Percentiles rank a stretch among this genome's conserved stretches.
Evolutionary conservation across 2,329 filamentous ascomycete species (phyloP).

Genomic region (Aspergillus spinulosporus): DNA sequence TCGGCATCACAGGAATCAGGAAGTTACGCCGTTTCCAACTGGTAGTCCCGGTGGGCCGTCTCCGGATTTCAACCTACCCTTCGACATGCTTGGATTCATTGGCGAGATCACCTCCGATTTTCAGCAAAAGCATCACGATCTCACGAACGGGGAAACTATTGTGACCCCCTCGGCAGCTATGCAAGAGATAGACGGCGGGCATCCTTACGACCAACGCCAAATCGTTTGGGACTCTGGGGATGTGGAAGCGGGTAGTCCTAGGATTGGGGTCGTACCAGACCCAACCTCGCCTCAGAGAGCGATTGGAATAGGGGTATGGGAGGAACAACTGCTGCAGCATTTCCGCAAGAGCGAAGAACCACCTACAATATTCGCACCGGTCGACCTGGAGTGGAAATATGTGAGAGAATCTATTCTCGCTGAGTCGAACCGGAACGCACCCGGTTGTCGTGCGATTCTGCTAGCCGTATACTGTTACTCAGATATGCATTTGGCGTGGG

Average conservation of each 20-base stretch:
- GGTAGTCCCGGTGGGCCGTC: not conserved
- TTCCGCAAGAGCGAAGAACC: conserved; percentile 32
- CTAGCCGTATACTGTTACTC: conserved; percentile 37
- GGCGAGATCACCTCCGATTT: conserved; percentile 39
- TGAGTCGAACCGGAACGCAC: conserved; percentile 22
- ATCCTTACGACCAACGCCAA: conserved; percentile 10
- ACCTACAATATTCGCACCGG: conserved; percentile 33
- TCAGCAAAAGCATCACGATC: conserved; percentile 36
- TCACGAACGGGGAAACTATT: conserved; percentile 25
- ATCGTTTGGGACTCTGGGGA: conserved; percentile 11
- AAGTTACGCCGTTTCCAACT: too few relatives aligned
- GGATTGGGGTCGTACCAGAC: not conserved
- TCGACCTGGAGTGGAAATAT: conserved; percentile 37
- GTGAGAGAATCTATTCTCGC: conserved; percentile 28
- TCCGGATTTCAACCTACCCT: conserved; percentile 23
- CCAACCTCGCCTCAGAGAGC: not conserved
- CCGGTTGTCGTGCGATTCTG: conserved; percentile 25
- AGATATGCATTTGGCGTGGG: conserved; percentile 32
- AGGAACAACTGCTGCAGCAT: conserved; percentile 33
- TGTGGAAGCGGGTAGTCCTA: not conserved
- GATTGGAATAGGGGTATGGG: conserved; percentile 9
- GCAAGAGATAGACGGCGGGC: not conserved
- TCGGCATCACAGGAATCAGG: too few relatives aligned
- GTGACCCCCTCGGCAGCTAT: not conserved
- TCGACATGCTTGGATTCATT: conserved; percentile 41